Conservation (phyloP, 2,329 filamentous ascomycete genomes). For the Sporothrix dimorphospora region DNA sequence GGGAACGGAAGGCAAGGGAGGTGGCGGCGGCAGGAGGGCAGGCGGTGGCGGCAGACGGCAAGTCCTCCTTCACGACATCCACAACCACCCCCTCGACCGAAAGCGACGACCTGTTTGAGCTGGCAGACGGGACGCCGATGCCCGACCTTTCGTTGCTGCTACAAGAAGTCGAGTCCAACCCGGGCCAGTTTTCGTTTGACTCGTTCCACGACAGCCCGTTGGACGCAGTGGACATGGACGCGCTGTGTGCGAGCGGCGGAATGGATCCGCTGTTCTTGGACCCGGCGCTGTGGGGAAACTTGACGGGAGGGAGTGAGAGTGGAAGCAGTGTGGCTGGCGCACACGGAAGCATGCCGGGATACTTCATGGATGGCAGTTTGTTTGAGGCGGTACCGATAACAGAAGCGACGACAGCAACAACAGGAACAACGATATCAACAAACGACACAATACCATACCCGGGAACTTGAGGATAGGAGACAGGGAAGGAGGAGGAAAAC, state of each 20-base stretch:
- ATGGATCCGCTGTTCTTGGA: slow-evolving; percentile 7
- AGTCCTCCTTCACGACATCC: not conserved
- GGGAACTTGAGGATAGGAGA: not conserved
- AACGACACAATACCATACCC: not conserved
- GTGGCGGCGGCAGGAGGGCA: not conserved
- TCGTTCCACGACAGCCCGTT: not conserved
- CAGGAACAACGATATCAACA: not conserved
- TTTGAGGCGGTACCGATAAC: not conserved
- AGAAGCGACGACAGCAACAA: not conserved
- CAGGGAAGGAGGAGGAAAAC: too few relatives aligned
- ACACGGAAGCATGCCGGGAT: not conserved
- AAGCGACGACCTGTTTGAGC: slow-evolving; percentile 7
- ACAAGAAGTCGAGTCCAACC: not conserved
- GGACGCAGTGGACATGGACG: slow-evolving; percentile 4
- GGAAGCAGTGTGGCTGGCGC: not conserved
- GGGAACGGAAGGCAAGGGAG: not conserved
- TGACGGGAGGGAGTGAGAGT: not conserved
- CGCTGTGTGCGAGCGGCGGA: slow-evolving; percentile 3
- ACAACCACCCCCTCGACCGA: not conserved
- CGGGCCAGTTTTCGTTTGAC: not conserved
- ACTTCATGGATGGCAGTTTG: not conserved
- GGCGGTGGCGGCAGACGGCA: too few relatives aligned
- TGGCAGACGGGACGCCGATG: not conserved
- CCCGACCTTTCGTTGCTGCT: not conserved
- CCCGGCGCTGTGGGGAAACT: slow-evolving; percentile 12